Evolutionary conservation across 139 green algal genomes (phyloP), one percentile per base, ranked within the genome.

Genomic region (Tetraselmis chui): DNA sequence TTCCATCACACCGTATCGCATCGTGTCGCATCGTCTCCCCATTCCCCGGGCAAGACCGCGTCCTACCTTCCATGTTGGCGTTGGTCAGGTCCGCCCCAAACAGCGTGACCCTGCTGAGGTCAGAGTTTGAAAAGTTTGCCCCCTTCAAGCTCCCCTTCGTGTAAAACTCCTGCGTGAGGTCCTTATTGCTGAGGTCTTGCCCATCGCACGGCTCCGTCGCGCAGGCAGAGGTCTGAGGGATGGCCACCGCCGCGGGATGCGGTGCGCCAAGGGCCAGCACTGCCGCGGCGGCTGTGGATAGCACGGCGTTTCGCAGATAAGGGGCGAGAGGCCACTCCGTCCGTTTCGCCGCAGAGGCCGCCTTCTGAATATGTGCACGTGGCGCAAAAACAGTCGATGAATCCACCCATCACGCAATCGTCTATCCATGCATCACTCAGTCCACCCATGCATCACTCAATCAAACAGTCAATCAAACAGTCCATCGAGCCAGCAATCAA

Each of bases 121-220:
- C 84, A 18, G 79, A 79, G n/a, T 67, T 59, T 31, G 24, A 30
- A 75, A 89, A 89, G 78, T 89, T 87, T 1, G 83, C 84, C 1
- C 82, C 81, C 83, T 86, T 87, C 23, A 86, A 45, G 32, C 75
- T 84, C 5, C 79, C 80, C 76, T 89, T 89, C 27, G 86, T 89
- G 86, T 84, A 89, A 31, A 85, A 86, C 79, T 85, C 77, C 45
- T 78, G 59, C 67, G 76, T 27, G 5, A 89, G 81, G 77, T 89
- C 82, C 59, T 75, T 79, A 32, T 82, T 81, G 79, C 28, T 76
- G 80, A 83, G 86, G 67, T 89, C 85, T 2, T 76, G 29, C 5
- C 83, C 82, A 45, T 89, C 85, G 80, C 85, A 89, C 59, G 76
- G 31, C 31, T 89, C 81, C 58, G 85, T 89, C 24, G 85, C 85